Evolutionary conservation across 2,329 filamentous ascomycete species (phyloP).

Genomic region (Stachybotrys echinatus): DNA sequence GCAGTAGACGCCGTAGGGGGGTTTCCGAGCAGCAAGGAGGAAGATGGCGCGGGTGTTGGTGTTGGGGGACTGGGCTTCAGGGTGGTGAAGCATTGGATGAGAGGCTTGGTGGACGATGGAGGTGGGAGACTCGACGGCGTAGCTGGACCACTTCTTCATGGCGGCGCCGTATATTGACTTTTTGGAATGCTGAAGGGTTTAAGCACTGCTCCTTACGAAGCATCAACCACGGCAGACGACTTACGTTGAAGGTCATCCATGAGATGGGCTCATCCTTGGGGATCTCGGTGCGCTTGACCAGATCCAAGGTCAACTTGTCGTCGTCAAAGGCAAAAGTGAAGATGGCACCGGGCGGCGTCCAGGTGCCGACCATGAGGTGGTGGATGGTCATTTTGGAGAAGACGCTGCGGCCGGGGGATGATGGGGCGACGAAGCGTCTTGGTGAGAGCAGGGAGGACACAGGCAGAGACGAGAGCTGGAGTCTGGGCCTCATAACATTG

Average conservation of each 20-base stretch:
- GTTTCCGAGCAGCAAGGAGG: conserved; percentile 70
- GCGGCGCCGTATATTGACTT: conserved; percentile 85
- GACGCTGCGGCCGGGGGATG: conserved; percentile 20
- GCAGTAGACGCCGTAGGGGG: conserved; percentile 79
- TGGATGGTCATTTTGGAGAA: conserved; percentile 78
- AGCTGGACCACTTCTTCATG: conserved; percentile 92
- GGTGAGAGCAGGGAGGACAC: background rate
- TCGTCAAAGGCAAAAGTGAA: conserved; percentile 88
- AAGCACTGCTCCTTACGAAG: background rate
- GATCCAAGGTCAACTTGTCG: conserved; percentile 65
- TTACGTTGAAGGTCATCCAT: conserved; percentile 87
- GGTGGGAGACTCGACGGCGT: conserved; percentile 67
- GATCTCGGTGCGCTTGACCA: conserved; percentile 78
- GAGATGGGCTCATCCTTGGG: conserved; percentile 82
- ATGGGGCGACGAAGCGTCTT: conserved; percentile 8
- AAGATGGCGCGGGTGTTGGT: conserved; percentile 89
- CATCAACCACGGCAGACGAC: conserved; percentile 19
- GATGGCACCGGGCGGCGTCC: conserved; percentile 84
- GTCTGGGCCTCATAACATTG: background rate
- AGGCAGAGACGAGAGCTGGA: background rate
- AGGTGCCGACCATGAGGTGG: conserved; percentile 88
- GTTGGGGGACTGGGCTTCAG: conserved; percentile 63
- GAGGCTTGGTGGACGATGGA: conserved; percentile 72
- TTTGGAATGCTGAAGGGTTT: conserved; percentile 57
- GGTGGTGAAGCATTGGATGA: conserved; percentile 69